These are phyloP conservation scores for Galerina sulciceps DNA, from an alignment of 768 basidiomycete species.

Conservation along the genomic window DNA sequence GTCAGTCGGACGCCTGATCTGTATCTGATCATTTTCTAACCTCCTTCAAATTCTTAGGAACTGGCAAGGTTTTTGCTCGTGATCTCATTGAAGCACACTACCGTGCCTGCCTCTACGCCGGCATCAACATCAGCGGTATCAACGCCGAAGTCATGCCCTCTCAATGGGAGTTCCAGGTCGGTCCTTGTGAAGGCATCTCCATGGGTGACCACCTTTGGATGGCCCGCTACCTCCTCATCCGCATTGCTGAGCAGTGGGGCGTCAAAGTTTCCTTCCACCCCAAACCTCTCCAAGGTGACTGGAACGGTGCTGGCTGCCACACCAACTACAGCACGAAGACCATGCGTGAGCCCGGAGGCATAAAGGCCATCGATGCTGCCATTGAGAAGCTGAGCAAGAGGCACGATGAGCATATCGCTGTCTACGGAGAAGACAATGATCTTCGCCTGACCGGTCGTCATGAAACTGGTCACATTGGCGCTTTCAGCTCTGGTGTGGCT, in stretches of 20 bases:
- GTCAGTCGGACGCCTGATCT: slow-evolving; percentile 43
- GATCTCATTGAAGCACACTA: slow-evolving; percentile 99
- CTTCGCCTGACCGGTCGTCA: slow-evolving; percentile 94
- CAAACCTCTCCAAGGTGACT: slow-evolving; percentile 95
- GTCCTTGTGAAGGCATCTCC: slow-evolving; percentile 95
- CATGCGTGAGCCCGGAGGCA: slow-evolving; percentile 95
- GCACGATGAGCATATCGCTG: slow-evolving; percentile 95
- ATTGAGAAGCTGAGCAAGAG: slow-evolving; percentile 91
- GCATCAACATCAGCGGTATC: slow-evolving; percentile 98
- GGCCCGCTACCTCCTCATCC: slow-evolving; percentile 94
- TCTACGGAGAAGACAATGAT: slow-evolving; percentile 98
- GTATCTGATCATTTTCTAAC: slow-evolving; percentile 18
- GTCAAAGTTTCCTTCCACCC: slow-evolving; percentile 99
- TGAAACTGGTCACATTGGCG: slow-evolving; percentile 94
- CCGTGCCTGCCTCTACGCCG: slow-evolving; percentile 92
- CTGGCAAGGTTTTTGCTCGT: slow-evolving; percentile 97
- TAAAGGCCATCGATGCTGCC: slow-evolving; percentile 88
- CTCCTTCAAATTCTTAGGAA: slow-evolving; percentile 55
- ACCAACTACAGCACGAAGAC: slow-evolving; percentile 95
- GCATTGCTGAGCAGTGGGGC: slow-evolving; percentile 97
- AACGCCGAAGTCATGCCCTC: slow-evolving; percentile 99
- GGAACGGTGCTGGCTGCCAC: slow-evolving; percentile 99
- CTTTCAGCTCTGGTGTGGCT: slow-evolving; percentile 94
- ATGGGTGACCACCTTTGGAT: slow-evolving; percentile 99
- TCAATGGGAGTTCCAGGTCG: slow-evolving; percentile 99